These are phyloP conservation scores for Lactifluus subvellereus DNA, from an alignment of 768 basidiomycete species.

Conservation along the genomic window DNA sequence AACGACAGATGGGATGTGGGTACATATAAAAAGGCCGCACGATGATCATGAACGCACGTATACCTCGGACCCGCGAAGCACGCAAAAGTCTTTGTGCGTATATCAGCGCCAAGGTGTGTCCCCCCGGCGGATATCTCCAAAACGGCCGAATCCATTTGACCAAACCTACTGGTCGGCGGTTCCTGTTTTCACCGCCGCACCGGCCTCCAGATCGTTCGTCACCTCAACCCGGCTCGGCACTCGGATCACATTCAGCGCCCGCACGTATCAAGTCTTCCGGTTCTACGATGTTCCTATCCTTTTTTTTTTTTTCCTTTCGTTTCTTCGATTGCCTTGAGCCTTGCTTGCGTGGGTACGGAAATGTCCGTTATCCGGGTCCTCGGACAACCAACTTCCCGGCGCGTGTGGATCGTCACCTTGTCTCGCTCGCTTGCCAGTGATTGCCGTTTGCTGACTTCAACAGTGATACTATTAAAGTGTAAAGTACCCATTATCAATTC, in stretches of 20 bases:
- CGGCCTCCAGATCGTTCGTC: constrained; percentile 12
- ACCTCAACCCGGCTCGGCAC: constrained; percentile 1
- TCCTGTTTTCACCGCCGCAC: constrained; percentile 10
- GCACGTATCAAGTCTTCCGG: background rate
- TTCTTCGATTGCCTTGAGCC: background rate
- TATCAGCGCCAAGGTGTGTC: too few species aligned
- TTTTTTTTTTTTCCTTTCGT: too few species aligned
- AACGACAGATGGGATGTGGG: constrained; percentile 3
- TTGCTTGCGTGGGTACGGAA: background rate
- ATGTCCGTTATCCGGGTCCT: background rate
- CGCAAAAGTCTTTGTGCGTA: background rate
- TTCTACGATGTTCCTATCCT: too few species aligned
- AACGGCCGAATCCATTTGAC: constrained; percentile 4
- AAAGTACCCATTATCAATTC: too few species aligned
- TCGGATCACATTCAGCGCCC: background rate
- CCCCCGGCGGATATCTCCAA: constrained; percentile 14
- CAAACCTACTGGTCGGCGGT: constrained; percentile 11
- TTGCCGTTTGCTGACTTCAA: too few species aligned
- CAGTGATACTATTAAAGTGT: too few species aligned
- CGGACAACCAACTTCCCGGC: background rate
- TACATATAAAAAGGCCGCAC: constrained; percentile 21
- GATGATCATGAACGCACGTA: constrained; percentile 9
- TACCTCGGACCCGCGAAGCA: constrained; percentile 13
- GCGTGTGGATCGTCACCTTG: background rate
- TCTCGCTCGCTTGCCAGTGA: too few species aligned